phyloP scores from a whole-genome alignment of 352 stramenopile genomes.

The Achlya hypogyna region DNA sequence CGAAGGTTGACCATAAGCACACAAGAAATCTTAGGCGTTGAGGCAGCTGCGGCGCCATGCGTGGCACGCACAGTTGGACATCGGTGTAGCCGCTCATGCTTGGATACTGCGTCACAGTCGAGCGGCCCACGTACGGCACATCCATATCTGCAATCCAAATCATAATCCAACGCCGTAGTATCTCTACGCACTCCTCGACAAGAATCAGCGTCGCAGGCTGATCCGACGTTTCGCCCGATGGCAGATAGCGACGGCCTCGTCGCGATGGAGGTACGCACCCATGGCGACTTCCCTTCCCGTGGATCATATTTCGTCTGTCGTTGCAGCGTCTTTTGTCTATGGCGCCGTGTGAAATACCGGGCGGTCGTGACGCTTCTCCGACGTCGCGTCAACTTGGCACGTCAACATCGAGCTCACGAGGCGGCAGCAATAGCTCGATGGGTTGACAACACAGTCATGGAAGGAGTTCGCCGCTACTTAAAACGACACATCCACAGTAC shows the following conservation, averaged over 20 bases:
- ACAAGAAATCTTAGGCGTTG: no score
- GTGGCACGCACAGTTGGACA: no score
- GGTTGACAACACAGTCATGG: background rate
- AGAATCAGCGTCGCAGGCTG: background rate
- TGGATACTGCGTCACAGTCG: no score
- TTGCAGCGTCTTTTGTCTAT: background rate
- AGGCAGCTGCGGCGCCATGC: no score
- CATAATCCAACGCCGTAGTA: background rate
- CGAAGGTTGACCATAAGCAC: background rate
- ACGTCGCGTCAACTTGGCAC: background rate
- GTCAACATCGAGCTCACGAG: background rate
- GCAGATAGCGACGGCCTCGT: background rate
- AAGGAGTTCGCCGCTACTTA: background rate
- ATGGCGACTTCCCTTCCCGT: background rate
- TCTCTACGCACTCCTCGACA: background rate
- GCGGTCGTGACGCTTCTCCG: background rate
- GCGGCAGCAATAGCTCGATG: background rate
- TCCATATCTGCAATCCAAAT: background rate
- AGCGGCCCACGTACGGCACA: background rate
- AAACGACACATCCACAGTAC: no score
- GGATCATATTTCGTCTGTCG: background rate
- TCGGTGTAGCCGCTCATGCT: no score
- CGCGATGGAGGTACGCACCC: background rate
- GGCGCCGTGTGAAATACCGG: background rate
- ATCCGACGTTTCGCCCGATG: background rate